Evolutionary conservation across 192 early-diverging fungal species (phyloP), one percentile per base, ranked within the genome.

Genomic region (Dimargaris cristalligena): DNA sequence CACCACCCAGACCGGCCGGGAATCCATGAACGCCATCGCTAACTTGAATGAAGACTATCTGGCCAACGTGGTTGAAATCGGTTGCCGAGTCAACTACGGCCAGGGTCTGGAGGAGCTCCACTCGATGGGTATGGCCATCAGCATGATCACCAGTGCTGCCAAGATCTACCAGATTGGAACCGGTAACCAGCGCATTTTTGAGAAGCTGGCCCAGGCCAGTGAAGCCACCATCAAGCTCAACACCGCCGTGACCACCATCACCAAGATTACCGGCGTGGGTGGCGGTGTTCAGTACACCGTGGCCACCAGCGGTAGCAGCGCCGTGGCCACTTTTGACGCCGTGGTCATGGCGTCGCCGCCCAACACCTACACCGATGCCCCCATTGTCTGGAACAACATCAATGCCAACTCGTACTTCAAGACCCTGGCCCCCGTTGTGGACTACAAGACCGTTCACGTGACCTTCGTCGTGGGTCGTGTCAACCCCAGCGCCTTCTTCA

Each of bases 81-180:
- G 74, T 1, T 76, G 76, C 1, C 69, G 82, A 6, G 82, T 79
- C 34, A 85, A 85, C 63, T 85, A 85, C 59, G 80, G 67, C 3
- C 77, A 79, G 22, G 70, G 78, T 63, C 34, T 82, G n/a, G 60
- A 75, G 28, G 56, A 63, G n/a, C 67, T 81, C 6, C 79, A 85
- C 62, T 74, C 79, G 3, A 32, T 85, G 1, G 82, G 74, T 14
- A 72, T 73, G 0, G 61, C 76, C 44, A 77, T 84, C 18, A 70
- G 77, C 25, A 71, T 81, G 61, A 72, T 72, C 16, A 70, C 77
- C 2, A 32, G 70, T 22, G 69, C 74, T 34, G 67, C 69, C 1
- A 67, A 75, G 20, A 65, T 64, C 22, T 51, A 82, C 49, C 59
- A 72, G 29, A 76, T 66, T 9, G 13, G 25, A 26, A 26, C 23